Base-by-base conservation (phyloP, 148 eudicot genomes). In the Spergularia bocconei region DNA sequence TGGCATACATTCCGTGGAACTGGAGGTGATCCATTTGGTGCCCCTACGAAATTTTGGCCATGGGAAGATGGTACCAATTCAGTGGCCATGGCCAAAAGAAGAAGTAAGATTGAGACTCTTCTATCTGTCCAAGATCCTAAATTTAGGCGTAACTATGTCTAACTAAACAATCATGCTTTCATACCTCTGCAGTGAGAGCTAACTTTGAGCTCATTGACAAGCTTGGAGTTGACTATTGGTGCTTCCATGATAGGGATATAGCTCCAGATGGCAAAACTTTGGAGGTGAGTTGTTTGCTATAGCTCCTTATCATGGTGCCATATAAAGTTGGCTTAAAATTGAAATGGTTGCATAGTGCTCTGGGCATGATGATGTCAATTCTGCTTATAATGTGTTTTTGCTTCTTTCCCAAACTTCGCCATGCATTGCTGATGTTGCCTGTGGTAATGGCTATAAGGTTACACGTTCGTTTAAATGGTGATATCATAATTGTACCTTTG, bases 1-100 rank as follows among this genome's bases (percentile, higher is more conserved):
- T 96, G 99, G 99, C 99, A 92, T 79, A 96, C 98, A 78, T 96
- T 96, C 70, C 99, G 98, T 76, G 99, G 99, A 64, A 92, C 93
- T 10, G 99, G 99, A 55, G 97, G 83, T 77, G 99, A 96, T 70
- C 98, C 98, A 5, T 96, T 95, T 85, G 99, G 99, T 23, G 83
- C 97, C 19, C 85, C 92, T 16, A 96, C 99, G 21, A 92, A 96
- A 86, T 52, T 60, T 79, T 96, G 99, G 99, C 99, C 98, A 53
- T 96, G 99, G 99, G 99, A 96, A 85, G 99, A 96, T 82, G 99
- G 99, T 55, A 89, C 99, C 60, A 96, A 96, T 82, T 92, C 97
- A 19, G 29, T 96, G 71, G 86, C 80, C 71, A 96, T 96, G 98
- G 99, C 99, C 33, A 96, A 96, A 84, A 87, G 90, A 79, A 89